A percentile compares a stretch with the other conserved stretches of the same genome.
These are phyloP conservation scores for Trypanosoma brucei DNA, from an alignment of 208 protist genomes.

Conservation along the genomic window DNA sequence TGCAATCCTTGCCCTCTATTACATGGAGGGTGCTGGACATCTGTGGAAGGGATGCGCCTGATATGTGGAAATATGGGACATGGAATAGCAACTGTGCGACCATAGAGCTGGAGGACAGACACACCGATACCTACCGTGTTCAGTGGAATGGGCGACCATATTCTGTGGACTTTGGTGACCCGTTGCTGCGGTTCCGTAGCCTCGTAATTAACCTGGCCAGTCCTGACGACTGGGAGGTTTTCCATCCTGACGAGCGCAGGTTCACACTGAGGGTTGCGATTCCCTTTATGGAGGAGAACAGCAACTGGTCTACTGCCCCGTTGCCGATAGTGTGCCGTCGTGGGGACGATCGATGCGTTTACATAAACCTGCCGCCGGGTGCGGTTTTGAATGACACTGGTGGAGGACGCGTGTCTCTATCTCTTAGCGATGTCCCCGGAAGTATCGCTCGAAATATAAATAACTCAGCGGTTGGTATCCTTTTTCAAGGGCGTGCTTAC, in stretches of 20 bases:
- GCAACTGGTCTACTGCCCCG: not conserved
- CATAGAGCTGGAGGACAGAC: conserved; percentile 3
- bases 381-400: conserved; percentile 13
- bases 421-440: conserved; percentile 8
- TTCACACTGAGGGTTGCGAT: conserved; percentile 10
- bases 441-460: conserved; percentile 6
- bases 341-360: conserved; percentile 3
- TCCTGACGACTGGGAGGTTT: not conserved
- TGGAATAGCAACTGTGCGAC: conserved; percentile 35
- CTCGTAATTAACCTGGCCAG: conserved; percentile 40
- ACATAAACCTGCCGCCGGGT: conserved; percentile 3
- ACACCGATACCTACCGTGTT: conserved; percentile 21
- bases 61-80: conserved; percentile 25
- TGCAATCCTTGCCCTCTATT: conserved; percentile 45
- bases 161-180: conserved; percentile 12
- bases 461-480: conserved; percentile 40
- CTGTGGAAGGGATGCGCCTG: conserved; percentile 30
- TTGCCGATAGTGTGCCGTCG: conserved; percentile 11
- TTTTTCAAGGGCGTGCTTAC: conserved; percentile 59
- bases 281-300: not conserved
- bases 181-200: conserved; percentile 33
- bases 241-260: not conserved
- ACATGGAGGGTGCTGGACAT: conserved; percentile 63
- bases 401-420: conserved; percentile 2
- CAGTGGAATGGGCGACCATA: conserved; percentile 31